These are phyloP conservation scores for Macadamia integrifolia DNA, from an alignment of 164 flowering plant genomes.

Conservation along the genomic window DNA sequence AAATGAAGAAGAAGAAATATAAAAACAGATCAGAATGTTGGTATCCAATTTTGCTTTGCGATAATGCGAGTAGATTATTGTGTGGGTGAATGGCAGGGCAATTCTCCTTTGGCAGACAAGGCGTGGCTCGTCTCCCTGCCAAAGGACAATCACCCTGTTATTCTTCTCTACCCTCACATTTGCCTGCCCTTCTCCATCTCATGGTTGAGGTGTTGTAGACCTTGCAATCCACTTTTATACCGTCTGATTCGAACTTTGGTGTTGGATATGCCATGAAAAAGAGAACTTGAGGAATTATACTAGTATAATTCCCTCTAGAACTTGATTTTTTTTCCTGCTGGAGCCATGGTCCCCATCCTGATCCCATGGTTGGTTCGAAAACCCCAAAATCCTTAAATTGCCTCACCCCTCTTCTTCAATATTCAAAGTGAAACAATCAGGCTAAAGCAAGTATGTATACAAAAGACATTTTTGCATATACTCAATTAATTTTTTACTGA, in stretches of 20 bases:
- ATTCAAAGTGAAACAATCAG: too few species aligned
- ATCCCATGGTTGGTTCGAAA: background rate
- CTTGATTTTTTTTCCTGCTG: background rate
- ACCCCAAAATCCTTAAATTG: too few species aligned
- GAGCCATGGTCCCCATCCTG: background rate
- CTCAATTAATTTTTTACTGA: too few species aligned
- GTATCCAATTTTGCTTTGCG: too few species aligned
- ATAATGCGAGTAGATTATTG: background rate
- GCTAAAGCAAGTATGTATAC: too few species aligned
- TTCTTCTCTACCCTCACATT: slow-evolving; percentile 1
- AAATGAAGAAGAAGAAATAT: too few species aligned
- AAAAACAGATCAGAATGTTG: too few species aligned
- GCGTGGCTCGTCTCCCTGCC: background rate
- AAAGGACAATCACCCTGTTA: background rate
- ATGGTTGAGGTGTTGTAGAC: background rate
- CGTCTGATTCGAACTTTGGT: slow-evolving; percentile 10
- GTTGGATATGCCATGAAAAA: slow-evolving; percentile 20
- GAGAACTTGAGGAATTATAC: slow-evolving; percentile 15
- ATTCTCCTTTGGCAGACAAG: background rate
- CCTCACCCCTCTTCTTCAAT: too few species aligned
- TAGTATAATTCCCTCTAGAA: background rate
- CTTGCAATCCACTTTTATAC: slow-evolving; percentile 1
- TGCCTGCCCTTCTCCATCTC: background rate
- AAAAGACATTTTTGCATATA: too few species aligned
- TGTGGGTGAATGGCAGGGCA: too few species aligned